Evolutionary conservation across 2,329 filamentous ascomycete genomes (phyloP), one percentile per base, ranked within the genome.

Genomic region (Hypomyces perniciosus): DNA sequence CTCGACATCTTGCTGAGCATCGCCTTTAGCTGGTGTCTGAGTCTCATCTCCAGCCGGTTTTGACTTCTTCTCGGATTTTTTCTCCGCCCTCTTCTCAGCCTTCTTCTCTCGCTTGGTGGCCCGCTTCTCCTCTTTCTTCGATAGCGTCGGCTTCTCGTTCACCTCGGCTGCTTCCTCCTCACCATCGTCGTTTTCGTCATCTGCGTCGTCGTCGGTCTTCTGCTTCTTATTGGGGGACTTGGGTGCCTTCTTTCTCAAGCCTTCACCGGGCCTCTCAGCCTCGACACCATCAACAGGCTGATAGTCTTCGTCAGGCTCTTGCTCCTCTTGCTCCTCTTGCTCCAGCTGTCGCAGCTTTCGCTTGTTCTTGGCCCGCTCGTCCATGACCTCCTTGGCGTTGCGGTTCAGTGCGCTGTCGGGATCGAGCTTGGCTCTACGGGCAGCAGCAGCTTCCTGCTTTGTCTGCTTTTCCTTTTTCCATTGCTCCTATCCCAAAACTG

Each of bases 381-480:
- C 90, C 82, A 95, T 86, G 55, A 96, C 83, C 68, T 97, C 91
- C 68, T 95, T 92, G 54, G 90, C 92, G 57, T 84, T 93, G 57
- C 74, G 75, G 75, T 95, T 93, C 58, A 79, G 67, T 55, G 86
- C 84, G 63, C 90, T 90, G 58, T 92, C 89, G 28, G 93, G 91
- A 62, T 97, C 89, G 38, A 97, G 79, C 72, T 96, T 97, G 54
- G 87, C 89, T 65, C 85, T 81, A 72, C 90, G 90, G 50, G 90
- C 88, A 59, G 86, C 84, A 55, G 83, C 82, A 53, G 88, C 88
- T 69, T 96, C 81, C 68, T 90, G 87, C 67, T 95, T 96, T 46
- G 90, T 92, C 72, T 97, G 91, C 75, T 97, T 97, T 73, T 93
- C 95, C 65, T 86, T 86, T 68, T 84, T 67, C 90, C 90, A 95